A percentile compares a stretch with the other conserved stretches of the same genome.
These are phyloP conservation scores for Rhizopus arrhizus DNA, from an alignment of 371 early-diverging fungal species.

Conservation along the genomic window DNA sequence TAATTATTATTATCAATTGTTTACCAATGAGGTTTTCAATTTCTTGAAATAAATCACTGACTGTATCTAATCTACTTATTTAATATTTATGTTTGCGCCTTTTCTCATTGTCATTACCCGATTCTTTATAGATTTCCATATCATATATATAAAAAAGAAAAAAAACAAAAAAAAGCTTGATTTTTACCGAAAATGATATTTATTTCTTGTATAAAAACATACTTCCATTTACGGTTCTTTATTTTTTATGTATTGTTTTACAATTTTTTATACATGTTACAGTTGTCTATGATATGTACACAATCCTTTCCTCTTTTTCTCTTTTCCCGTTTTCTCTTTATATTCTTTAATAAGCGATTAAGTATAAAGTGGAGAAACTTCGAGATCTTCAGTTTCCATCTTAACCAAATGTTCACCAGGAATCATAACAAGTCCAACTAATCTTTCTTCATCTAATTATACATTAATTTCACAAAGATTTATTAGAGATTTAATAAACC, in stretches of 20 bases:
- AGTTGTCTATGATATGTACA: no score
- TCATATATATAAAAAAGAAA: neutral
- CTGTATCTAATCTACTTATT: conserved; percentile 9
- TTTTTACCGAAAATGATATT: neutral
- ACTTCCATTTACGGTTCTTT: conserved; percentile 19
- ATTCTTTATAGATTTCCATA: neutral
- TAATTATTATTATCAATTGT: neutral
- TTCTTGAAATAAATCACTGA: conserved; percentile 24
- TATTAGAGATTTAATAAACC: conserved; percentile 39
- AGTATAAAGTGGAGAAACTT: conserved; percentile 22
- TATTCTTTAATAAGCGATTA: conserved; percentile 5
- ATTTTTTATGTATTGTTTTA: neutral
- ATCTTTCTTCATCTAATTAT: conserved; percentile 60
- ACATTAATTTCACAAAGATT: neutral
- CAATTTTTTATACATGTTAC: neutral
- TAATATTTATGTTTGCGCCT: neutral
- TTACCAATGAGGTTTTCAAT: conserved; percentile 29
- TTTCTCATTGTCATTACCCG: neutral
- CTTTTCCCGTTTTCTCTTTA: neutral
- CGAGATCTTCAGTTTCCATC: conserved; percentile 68
- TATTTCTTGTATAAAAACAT: conserved; percentile 15
- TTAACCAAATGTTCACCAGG: conserved; percentile 82
- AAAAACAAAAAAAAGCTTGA: conserved; percentile 4
- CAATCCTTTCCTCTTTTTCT: neutral
- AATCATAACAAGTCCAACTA: conserved; percentile 86